Evolutionary conservation across 1,284 basidiomycete genomes (phyloP), one percentile per base, ranked within the genome.

Genomic region (Marasmius fiardii): DNA sequence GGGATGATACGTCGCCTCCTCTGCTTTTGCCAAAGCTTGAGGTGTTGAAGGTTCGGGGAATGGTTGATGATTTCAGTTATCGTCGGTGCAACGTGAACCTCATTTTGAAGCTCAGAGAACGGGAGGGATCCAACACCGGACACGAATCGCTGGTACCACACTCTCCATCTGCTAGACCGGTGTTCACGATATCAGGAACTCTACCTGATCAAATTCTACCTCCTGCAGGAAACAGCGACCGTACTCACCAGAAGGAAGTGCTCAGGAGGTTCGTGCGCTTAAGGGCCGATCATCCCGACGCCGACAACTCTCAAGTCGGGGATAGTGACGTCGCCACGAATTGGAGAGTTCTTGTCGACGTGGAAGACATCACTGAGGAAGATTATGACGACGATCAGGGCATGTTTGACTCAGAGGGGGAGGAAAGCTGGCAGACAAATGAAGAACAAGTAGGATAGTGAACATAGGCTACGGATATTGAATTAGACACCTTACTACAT

Each of bases 1-100:
- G 33, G 4, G 20, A 26, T 7, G 10, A 7, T 16, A n/a, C n/a
- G n/a, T n/a, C n/a, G n/a, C n/a, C n/a, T n/a, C 45, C 41, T 16
- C 39, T 52, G 37, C n/a, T 58, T 16, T 54, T 58, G 24, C 54
- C 57, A 3, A 55, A 55, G 10, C 51, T 58, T 11, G 28, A 45
- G 26, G 24, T 53, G 10, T 52, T 58, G 21, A 58, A 55, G 43
- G 55, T 58, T 10, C 14, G 31, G n/a, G 28, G 28, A 31, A 20
- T 20, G n/a, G 1, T 49, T 2, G 20, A 23, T 12, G 43, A 44
- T 8, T 24, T 11, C 20, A 26, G 18, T 6, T 11, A 31, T 20
- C 12, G 31, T 6, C 12, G 10, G 8, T 8, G 10, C 23, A 33
- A 49, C 18, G 57, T 58, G 12, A 45, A 55, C 45, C n/a, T 39